Base-by-base conservation (phyloP, 805 yeast species). In the Teunomyces gatunensis region DNA sequence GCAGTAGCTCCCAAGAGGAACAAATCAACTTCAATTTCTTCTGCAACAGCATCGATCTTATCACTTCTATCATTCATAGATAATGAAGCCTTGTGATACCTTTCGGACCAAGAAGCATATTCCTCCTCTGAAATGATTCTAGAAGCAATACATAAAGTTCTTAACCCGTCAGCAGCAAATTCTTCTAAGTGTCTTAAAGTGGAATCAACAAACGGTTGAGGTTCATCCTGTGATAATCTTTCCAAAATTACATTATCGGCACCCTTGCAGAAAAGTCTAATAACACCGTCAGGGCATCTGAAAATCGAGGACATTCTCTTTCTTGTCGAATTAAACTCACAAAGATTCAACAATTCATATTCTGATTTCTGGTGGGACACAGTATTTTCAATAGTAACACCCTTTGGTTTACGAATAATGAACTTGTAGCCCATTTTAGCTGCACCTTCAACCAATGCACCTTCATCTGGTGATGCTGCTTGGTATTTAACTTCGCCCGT, bases 401-500 rank as follows among this genome's bases (percentile, higher is more conserved):
- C 78, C 49, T 83, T 83, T 4, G 99, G 99, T 42, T 83, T 83
- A 70, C 99, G 85, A 41, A 89, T 82, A 6, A 80, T 78, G 63
- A 94, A 95, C 52, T 78, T 83, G 63, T 86, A 94, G 0, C 97
- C 98, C 41, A 92, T 71, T 59, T 74, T 75, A 0, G 97, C 94
- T 13, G 96, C 98, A 49, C 99, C 99, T 58, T 91, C 90, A 2
- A 94, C 99, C 51, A 94, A 75, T 0, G 99, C 99, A 44, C 99
- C 99, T 73, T 95, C 99, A 71, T 94, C 99, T 0, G 99, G 99
- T 0, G 98, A 91, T 0, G 99, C 97, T 1, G 99, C 99, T 68
- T 94, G 99, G 64, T 95, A 94, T 64, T 89, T 91, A 53, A 94
- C 84, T 2, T 75, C 56, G 0, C 87, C 88, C 2, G 65, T 61